phyloP scores from a whole-genome alignment of 768 basidiomycete genomes.

The Pholiota microspora region DNA sequence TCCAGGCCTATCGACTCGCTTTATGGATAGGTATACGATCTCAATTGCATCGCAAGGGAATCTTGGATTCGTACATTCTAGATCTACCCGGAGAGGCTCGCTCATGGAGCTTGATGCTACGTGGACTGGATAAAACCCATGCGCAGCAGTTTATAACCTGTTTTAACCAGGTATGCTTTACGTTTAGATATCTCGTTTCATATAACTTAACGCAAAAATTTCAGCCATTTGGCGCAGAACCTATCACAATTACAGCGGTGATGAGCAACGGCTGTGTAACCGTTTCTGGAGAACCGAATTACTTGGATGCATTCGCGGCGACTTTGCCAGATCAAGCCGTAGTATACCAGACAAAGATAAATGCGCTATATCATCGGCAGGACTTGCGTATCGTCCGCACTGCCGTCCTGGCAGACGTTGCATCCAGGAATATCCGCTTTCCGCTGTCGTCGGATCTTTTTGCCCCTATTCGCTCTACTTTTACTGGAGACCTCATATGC shows the following conservation, averaged over 20 bases:
- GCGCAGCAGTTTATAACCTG: conserved; percentile 19
- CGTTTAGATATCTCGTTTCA: neutral
- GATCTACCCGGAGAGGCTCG: conserved; percentile 17
- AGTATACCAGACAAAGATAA: conserved; percentile 43
- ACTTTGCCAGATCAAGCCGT: conserved; percentile 32
- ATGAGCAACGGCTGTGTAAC: conserved; percentile 48
- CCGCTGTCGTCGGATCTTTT: conserved; percentile 45
- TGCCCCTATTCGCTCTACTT: conserved; percentile 46
- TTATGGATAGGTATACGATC: conserved; percentile 53
- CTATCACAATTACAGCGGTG: conserved; percentile 50
- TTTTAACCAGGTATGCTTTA: conserved; percentile 25
- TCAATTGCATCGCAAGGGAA: conserved; percentile 32
- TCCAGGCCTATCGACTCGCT: conserved; percentile 48
- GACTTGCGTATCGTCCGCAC: conserved; percentile 29
- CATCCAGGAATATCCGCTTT: conserved; percentile 44
- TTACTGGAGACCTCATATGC: conserved; percentile 37
- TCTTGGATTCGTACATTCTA: neutral
- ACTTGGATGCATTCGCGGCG: conserved; percentile 40
- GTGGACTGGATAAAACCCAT: conserved; percentile 23
- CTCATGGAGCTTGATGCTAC: conserved; percentile 47
- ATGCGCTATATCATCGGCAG: conserved; percentile 53
- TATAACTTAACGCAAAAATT: neutral
- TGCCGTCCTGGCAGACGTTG: conserved; percentile 43
- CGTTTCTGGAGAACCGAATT: conserved; percentile 56
- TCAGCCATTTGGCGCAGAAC: conserved; percentile 12